Base-by-base conservation (phyloP, 1,284 basidiomycete species). In the Cryptococcus deneoformans region DNA sequence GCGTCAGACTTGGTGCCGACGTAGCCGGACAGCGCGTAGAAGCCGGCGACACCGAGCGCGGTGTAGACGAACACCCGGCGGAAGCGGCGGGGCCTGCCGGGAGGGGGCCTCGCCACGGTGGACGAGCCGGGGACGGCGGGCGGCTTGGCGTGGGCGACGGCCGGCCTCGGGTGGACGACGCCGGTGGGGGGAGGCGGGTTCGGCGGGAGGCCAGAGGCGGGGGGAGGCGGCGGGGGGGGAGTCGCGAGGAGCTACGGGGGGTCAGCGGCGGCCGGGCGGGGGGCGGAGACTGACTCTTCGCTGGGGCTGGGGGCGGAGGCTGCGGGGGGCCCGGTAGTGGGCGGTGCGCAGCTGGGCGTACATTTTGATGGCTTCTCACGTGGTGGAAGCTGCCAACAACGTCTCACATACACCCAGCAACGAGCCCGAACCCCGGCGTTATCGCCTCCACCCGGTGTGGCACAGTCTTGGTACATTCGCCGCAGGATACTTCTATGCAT, bases 21-120 rank as follows among this genome's bases (percentile, higher is more conserved):
- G 56, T 75, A 78, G 20, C 74, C 75, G 12, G 79, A 80, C 1
- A 69, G 63, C 46, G 76, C 74, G 74, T 82, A 82, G 66, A 80
- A 80, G 56, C 71, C 66, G 44, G 79, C 60, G 6, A 69, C 67
- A 51, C 76, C 72, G 52, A 80, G 58, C 20, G 76, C 60, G 53
- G 79, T 72, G 55, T 79, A 79, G 47, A 77, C 63, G 53, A 81
- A 58, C 63, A 79, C 63, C 44, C 72, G 67, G 39, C 80, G 72
- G 61, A 77, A 66, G 42, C 66, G 61, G 38, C 66, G 57, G 43
- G 69, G 44, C 43, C 54, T 56, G 51, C 51, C 56, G 16, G 68
- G 68, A 9, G 66, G 63, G 34, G 67, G 60, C 9, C 67, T 67
- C 12, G 59, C 59, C 10, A 64, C 59, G 46, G 65, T 63, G 5